Conservation (phyloP, 352 stramenopile genomes). For the Phytophthora brassicae region DNA sequence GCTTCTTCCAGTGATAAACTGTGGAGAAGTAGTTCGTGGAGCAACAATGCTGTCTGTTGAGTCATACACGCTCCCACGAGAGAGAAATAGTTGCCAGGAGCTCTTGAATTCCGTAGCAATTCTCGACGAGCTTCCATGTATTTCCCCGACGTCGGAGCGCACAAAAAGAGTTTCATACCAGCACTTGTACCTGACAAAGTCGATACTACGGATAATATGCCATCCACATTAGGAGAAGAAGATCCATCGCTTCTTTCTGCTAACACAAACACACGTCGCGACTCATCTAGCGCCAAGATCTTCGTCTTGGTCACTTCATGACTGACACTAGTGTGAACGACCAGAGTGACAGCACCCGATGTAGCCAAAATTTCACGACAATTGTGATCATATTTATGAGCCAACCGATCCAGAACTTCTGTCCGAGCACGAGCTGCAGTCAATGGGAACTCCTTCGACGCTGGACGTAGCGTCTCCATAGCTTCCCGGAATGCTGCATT, state of each 20-base stretch:
- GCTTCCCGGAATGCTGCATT: slow-evolving; percentile 31
- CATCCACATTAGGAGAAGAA: slow-evolving; percentile 4
- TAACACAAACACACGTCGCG: slow-evolving; percentile 32
- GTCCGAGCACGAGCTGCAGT: slow-evolving; percentile 24
- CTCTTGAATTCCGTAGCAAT: slow-evolving; percentile 6
- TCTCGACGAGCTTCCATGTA: slow-evolving; percentile 16
- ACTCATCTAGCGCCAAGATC: slow-evolving; percentile 28
- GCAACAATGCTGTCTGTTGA: slow-evolving; percentile 34
- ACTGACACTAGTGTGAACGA: slow-evolving; percentile 3
- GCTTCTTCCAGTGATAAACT: slow-evolving; percentile 29
- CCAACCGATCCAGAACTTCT: slow-evolving; percentile 30
- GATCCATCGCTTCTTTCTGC: slow-evolving; percentile 6
- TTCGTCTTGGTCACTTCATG: slow-evolving; percentile 1
- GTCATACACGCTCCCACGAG: slow-evolving; percentile 37
- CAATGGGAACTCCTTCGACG: slow-evolving; percentile 28
- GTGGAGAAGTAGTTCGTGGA: slow-evolving; percentile 24
- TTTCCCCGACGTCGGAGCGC: slow-evolving; percentile 17
- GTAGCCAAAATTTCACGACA: slow-evolving; percentile 20
- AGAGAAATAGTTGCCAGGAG: slow-evolving; percentile 18
- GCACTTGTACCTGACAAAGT: slow-evolving; percentile 2
- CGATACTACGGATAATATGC: slow-evolving; percentile 14
- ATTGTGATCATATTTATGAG: slow-evolving; percentile 28
- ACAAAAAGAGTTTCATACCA: slow-evolving; percentile 23
- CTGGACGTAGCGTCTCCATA: slow-evolving; percentile 19
- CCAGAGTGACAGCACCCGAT: slow-evolving; percentile 19